phyloP scores from a whole-genome alignment of 495 filamentous ascomycete genomes.

The Talaromyces stipitatus region DNA sequence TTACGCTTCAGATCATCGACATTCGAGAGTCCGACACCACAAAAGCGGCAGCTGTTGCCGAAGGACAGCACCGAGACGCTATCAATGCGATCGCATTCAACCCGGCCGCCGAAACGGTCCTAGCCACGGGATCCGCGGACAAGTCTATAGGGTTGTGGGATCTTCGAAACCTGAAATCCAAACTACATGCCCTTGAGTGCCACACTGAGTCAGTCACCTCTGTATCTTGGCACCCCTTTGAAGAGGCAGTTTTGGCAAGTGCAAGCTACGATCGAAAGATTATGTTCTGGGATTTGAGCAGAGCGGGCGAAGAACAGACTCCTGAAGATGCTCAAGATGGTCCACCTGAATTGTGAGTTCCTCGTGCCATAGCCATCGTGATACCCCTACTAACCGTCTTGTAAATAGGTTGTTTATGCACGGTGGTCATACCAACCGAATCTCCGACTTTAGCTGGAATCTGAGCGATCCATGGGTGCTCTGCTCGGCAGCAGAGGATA shows the following conservation, averaged over 20 bases:
- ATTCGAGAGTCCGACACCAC: constrained; percentile 57
- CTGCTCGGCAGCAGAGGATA: constrained; percentile 92
- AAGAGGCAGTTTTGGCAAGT: constrained; percentile 80
- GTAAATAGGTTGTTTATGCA: constrained; percentile 93
- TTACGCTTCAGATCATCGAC: constrained; percentile 88
- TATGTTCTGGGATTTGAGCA: constrained; percentile 91
- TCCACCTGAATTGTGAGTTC: constrained; percentile 81
- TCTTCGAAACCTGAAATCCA: constrained; percentile 76
- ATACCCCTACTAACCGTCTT: background rate
- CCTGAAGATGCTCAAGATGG: constrained; percentile 96
- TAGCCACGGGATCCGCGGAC: constrained; percentile 90
- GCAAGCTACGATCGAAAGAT: constrained; percentile 87
- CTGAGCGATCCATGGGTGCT: constrained; percentile 92
- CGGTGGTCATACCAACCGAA: constrained; percentile 92
- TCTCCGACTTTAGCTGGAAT: constrained; percentile 97
- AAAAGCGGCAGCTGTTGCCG: constrained; percentile 53
- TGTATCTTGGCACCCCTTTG: constrained; percentile 86
- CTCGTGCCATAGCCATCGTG: background rate
- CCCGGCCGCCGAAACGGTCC: constrained; percentile 71
- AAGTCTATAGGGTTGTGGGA: constrained; percentile 96
- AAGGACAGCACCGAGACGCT: constrained; percentile 74
- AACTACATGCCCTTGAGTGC: constrained; percentile 76
- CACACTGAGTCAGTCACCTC: constrained; percentile 87
- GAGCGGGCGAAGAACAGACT: constrained; percentile 86
- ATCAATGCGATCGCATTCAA: constrained; percentile 95